Evolutionary conservation across 2,329 filamentous ascomycete species (phyloP), one percentile per base, ranked within the genome.

Genomic region (Thelonectria discophora): DNA sequence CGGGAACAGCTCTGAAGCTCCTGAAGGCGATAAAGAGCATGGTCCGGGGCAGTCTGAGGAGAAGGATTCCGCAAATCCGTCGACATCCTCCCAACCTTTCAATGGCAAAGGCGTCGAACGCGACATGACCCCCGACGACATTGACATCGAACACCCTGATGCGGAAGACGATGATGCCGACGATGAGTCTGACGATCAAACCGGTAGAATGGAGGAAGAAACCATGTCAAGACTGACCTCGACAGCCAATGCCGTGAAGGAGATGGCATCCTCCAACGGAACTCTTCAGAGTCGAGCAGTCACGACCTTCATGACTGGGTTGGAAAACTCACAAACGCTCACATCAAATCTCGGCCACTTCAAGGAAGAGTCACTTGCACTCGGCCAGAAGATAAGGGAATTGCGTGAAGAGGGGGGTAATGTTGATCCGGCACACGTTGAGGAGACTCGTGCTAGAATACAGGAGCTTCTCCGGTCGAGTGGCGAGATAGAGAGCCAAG

Each of bases 41-140:
- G 20, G 43, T 9, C 5, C 55, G 13, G 27, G 39, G 13, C 32
- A 58, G 8, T 8, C 58, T 21, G 65, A 54, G 12, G 49, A 6
- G 27, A 59, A 45, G 12, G 52, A 50, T 20, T 46, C 40, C 10
- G 43, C 49, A 12, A 50, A 18, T 20, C 51, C 48, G 5, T 13
- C 32, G 11, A 53, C 18, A 9, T 55, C 58, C 5, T 20, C 34
- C 32, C 49, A 45, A 15, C 58, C 47, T 48, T 45, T 49, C 15
- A 69, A 68, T 30, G 57, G 43, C 18, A 69, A 67, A n/a, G 47
- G 34, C 3, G 7, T 60, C 11, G 62, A n/a, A 24, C 61, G 56
- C 40, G 78, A 78, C 12, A 51, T 73, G 4, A 72, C 67, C 5
- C 81, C 81, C 0, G 83, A 85, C 2, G 82, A 86, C 57, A 84